A percentile compares a stretch with the other conserved stretches of the same genome.
Evolutionary conservation across 2,329 filamentous ascomycete species (phyloP).

Genomic region (Ophiostoma tasmaniense): DNA sequence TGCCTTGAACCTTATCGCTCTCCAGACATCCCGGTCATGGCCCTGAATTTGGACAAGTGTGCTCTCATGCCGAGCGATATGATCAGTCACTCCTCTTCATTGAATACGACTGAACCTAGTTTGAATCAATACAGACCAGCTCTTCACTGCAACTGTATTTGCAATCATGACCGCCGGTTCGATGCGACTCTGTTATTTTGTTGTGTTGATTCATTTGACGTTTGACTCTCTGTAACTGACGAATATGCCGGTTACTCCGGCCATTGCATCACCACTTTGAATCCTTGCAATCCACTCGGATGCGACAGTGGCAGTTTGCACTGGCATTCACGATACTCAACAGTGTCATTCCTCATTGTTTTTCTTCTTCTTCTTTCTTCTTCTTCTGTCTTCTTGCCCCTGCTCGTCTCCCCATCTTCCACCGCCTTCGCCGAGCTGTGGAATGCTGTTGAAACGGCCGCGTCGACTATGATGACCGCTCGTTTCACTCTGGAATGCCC

Average conservation of each 20-base stretch:
- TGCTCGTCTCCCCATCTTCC: neutral
- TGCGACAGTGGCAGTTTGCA: neutral
- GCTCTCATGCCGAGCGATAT: neutral
- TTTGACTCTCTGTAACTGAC: neutral
- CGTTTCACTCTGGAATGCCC: slow-evolving; percentile 3
- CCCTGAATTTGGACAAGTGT: neutral
- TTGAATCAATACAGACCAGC: neutral
- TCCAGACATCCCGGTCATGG: neutral
- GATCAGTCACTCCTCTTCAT: neutral
- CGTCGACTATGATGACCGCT: neutral
- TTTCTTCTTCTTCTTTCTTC: neutral
- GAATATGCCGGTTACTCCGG: neutral
- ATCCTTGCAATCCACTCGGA: neutral
- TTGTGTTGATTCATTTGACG: neutral
- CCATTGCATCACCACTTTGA: neutral
- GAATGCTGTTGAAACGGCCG: neutral
- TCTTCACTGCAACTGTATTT: neutral
- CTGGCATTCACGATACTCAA: neutral
- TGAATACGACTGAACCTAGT: neutral
- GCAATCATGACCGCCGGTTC: neutral
- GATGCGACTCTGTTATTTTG: neutral
- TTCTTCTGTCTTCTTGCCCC: neutral
- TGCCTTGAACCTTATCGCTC: neutral
- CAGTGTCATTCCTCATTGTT: neutral
- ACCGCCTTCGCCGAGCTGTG: neutral